Evolutionary conservation across 331 rosid species (phyloP).

Genomic region (Malus hybrid): DNA sequence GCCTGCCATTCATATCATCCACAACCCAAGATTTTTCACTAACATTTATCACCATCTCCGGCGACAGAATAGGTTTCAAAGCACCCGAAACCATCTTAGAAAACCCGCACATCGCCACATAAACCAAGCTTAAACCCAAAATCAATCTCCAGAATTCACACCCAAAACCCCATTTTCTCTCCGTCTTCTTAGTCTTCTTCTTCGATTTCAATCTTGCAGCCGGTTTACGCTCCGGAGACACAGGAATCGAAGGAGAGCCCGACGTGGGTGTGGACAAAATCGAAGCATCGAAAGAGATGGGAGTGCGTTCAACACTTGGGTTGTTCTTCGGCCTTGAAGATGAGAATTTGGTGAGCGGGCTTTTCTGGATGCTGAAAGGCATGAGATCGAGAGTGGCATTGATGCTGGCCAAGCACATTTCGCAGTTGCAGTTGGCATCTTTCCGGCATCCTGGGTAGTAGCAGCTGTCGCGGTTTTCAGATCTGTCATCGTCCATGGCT

Average conservation of each 20-base stretch:
- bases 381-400: conserved; percentile 79
- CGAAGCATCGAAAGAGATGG: conserved; percentile 54
- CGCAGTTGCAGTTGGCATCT: conserved; percentile 69
- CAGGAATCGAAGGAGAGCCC: not conserved
- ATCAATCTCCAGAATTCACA: conserved; percentile 16
- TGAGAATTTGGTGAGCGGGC: conserved; percentile 57
- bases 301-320: conserved; percentile 30
- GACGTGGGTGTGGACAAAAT: conserved; percentile 50
- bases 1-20: conserved; percentile 53
- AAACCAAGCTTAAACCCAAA: conserved; percentile 32
- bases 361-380: conserved; percentile 54
- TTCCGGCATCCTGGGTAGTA: conserved; percentile 82
- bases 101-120: conserved; percentile 18
- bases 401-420: conserved; percentile 74
- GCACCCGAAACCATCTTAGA: conserved; percentile 28
- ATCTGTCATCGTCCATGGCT: conserved; percentile 33
- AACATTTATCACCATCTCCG: conserved; percentile 33
- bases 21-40: conserved; percentile 37
- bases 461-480: conserved; percentile 46
- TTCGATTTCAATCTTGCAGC: conserved; percentile 18
- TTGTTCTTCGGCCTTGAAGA: conserved; percentile 25
- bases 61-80: conserved; percentile 31
- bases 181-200: conserved; percentile 7
- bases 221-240: conserved; percentile 26
- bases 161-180: conserved; percentile 13